Evolutionary conservation across 306 rosid genomes (phyloP), one percentile per base, ranked within the genome.

Genomic region (Quercus ilex): DNA sequence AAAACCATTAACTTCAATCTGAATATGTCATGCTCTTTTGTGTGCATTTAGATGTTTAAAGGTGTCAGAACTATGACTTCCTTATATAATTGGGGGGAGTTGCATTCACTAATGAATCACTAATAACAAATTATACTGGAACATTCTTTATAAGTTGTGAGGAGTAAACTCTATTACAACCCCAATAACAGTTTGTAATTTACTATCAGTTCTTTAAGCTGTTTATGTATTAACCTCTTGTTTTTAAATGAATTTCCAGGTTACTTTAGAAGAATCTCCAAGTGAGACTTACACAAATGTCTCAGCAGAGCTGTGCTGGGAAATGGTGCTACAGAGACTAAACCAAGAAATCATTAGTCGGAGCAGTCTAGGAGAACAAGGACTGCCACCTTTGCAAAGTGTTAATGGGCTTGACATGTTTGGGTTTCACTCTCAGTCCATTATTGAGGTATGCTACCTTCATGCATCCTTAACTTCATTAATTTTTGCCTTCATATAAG

Each of bases 261-360:
- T 94, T 73, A 88, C 84, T 55, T 73, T 88, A 86, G 97, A 94
- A 79, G 97, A 86, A 64, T 78, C 23, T 79, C 97, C 97, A 13
- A 67, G 71, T 11, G 91, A 76, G 77, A 69, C 69, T 78, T 92
- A 90, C 84, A 83, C 90, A 2, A 82, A 87, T 41, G 78, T 78
- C 63, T 85, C 97, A 10, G 84, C 92, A 41, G 90, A 85, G 30
- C 88, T 69, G 78, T 94, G 98, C 85, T 94, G 98, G 98, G 89
- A 89, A 81, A 90, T 78, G 85, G 89, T 94, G 69, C 74, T 88
- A 15, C 76, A 87, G 81, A 86, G 86, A 88, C 69, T 94, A 76
- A 84, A 71, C 73, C 43, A 55, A 57, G 94, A 88, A 85, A 87
- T 88, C 72, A 65, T 18, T 43, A 78, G 87, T 75, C 82, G 69